phyloP scores from a whole-genome alignment of 1,284 basidiomycete species.

The Cryptococcus floricola region DNA sequence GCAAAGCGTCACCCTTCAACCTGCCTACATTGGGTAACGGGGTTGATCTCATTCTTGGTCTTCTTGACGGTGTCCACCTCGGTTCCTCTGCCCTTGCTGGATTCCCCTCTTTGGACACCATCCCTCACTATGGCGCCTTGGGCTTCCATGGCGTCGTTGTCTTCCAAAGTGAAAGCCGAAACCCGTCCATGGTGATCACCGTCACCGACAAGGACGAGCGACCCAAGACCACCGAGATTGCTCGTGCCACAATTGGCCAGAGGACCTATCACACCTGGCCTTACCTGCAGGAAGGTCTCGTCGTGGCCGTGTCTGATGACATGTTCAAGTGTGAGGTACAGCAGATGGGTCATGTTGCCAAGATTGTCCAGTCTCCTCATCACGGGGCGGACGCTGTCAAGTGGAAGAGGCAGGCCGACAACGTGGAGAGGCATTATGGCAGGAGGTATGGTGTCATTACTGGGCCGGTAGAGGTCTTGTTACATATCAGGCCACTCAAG shows the following conservation, averaged over 20 bases:
- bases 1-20: slow-evolving; percentile 72
- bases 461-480: slow-evolving; percentile 70
- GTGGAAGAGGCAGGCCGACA: slow-evolving; percentile 75
- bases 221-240: slow-evolving; percentile 68
- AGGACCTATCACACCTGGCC: slow-evolving; percentile 87
- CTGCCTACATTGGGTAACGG: slow-evolving; percentile 80
- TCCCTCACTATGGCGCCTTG: slow-evolving; percentile 72
- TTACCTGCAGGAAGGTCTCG: slow-evolving; percentile 86
- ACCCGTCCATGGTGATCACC: slow-evolving; percentile 87
- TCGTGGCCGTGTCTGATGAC: slow-evolving; percentile 80
- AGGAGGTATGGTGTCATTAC: slow-evolving; percentile 85
- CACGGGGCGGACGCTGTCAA: slow-evolving; percentile 60
- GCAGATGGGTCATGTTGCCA: slow-evolving; percentile 57
- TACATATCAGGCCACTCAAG: slow-evolving; percentile 83
- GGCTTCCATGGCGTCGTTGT: slow-evolving; percentile 89
- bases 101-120: slow-evolving; percentile 89
- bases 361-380: slow-evolving; percentile 68
- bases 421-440: slow-evolving; percentile 79
- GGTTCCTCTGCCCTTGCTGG: slow-evolving; percentile 86
- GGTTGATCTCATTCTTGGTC: slow-evolving; percentile 76
- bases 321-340: slow-evolving; percentile 79
- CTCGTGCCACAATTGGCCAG: slow-evolving; percentile 68
- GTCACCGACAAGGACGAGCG: slow-evolving; percentile 72
- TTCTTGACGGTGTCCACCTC: slow-evolving; percentile 82
- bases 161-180: slow-evolving; percentile 82